These are phyloP conservation scores for Rhizophora mangle DNA, from an alignment of 345 rosid genomes.

Conservation along the genomic window DNA sequence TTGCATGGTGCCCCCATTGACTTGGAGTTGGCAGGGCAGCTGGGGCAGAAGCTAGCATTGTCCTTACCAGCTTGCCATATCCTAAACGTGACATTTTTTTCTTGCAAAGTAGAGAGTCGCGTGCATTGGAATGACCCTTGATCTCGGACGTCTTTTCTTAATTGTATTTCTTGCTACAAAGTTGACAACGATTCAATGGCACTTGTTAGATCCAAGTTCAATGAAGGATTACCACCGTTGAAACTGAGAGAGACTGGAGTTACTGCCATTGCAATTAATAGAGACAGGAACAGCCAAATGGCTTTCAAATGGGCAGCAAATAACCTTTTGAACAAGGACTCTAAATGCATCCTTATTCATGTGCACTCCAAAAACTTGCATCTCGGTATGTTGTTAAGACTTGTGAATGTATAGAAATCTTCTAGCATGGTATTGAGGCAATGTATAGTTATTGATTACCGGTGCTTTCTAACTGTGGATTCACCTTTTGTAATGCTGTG, in stretches of 20 bases:
- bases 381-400: constrained; percentile 19
- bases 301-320: constrained; percentile 60
- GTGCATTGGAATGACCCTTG: neutral
- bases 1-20: neutral
- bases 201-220: neutral
- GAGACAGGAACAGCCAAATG: constrained; percentile 47
- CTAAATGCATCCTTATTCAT: constrained; percentile 40
- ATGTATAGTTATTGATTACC: neutral
- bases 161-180: no score
- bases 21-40: neutral
- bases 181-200: no score
- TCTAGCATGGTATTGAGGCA: no score
- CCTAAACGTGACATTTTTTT: no score
- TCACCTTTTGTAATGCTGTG: neutral
- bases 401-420: neutral
- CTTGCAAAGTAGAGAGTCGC: no score
- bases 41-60: no score
- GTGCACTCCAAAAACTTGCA: constrained; percentile 29
- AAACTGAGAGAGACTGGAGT: constrained; percentile 3
- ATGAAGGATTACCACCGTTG: neutral
- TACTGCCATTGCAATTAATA: constrained; percentile 50
- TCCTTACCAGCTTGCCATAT: no score
- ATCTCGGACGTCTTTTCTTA: neutral
- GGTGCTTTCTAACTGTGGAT: neutral
- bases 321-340: constrained; percentile 26